Conservation (phyloP, 1,284 basidiomycete genomes). For the Tilletia horrida region DNA sequence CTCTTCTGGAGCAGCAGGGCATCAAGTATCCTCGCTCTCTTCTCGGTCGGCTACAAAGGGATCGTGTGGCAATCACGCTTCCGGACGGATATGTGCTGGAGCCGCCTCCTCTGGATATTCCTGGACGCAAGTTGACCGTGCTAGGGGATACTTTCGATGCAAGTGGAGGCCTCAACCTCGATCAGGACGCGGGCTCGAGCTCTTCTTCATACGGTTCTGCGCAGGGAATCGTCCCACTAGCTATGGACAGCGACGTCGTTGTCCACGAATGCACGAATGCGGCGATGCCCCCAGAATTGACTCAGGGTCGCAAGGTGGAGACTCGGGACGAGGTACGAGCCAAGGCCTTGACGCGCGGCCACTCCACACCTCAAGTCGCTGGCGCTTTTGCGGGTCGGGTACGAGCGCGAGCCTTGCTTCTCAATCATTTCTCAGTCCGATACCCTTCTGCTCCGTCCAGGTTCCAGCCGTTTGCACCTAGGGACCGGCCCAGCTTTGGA, state of each 20-base stretch:
- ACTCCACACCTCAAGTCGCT: constrained; percentile 48
- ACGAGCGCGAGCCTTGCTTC: constrained; percentile 34
- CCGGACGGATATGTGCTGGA: constrained; percentile 44
- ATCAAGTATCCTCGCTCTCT: constrained; percentile 47
- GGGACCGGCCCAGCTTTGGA: too few relatives aligned
- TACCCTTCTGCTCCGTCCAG: constrained; percentile 33
- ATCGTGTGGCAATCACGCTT: constrained; percentile 36
- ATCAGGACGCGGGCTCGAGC: constrained; percentile 1
- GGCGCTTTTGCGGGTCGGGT: constrained; percentile 45
- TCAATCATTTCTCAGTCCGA: constrained; percentile 51
- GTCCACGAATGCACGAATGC: constrained; percentile 54
- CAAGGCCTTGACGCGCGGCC: constrained; percentile 38
- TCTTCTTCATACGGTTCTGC: background rate
- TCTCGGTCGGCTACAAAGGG: constrained; percentile 30
- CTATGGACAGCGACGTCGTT: constrained; percentile 39
- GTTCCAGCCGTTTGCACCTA: constrained; percentile 20
- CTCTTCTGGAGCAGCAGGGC: constrained; percentile 34
- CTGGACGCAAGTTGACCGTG: constrained; percentile 48
- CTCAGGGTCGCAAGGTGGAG: constrained; percentile 31
- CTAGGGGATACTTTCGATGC: constrained; percentile 52
- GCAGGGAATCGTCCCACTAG: constrained; percentile 30
- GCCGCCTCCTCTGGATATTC: constrained; percentile 42
- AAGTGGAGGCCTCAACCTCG: constrained; percentile 30
- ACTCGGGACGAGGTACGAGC: constrained; percentile 30
- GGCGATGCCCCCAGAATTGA: constrained; percentile 36